A percentile compares a stretch with the other conserved stretches of the same genome.
These are phyloP conservation scores for Magnusiomyces paraingens DNA, from an alignment of 1,139 yeast species.

Conservation along the genomic window DNA sequence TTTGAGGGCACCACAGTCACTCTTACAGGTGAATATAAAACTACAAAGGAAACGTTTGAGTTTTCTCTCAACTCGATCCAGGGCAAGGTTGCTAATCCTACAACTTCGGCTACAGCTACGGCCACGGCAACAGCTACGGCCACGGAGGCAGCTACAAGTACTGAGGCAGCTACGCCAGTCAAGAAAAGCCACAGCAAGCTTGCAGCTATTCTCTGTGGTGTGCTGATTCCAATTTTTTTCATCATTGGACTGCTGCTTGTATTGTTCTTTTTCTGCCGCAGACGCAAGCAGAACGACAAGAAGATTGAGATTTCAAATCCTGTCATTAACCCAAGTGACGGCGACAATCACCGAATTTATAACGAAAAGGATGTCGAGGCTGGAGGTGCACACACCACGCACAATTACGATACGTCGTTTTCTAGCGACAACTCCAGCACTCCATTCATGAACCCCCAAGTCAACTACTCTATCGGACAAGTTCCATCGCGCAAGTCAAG, in stretches of 20 bases:
- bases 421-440: not conserved
- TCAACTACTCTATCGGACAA: not conserved
- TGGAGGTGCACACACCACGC: not conserved
- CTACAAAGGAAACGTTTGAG: not conserved
- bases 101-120: not conserved
- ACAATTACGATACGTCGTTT: not conserved
- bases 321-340: too few species aligned
- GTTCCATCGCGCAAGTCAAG: not conserved
- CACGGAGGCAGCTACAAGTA: not conserved
- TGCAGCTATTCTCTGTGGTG: conserved; percentile 65
- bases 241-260: conserved; percentile 46
- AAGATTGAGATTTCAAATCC: conserved; percentile 19
- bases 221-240: conserved; percentile 62
- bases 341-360: not conserved
- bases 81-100: too few species aligned
- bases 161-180: conserved; percentile 1
- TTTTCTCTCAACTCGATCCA: conserved; percentile 1
- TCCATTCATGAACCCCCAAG: not conserved
- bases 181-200: conserved; percentile 5
- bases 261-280: conserved; percentile 41
- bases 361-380: not conserved
- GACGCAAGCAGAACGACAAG: conserved; percentile 28
- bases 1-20: conserved; percentile 13
- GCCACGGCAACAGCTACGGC: not conserved
- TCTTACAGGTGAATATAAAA: not conserved